phyloP scores from a whole-genome alignment of 306 rosid species.

The Neltuma alba region DNA sequence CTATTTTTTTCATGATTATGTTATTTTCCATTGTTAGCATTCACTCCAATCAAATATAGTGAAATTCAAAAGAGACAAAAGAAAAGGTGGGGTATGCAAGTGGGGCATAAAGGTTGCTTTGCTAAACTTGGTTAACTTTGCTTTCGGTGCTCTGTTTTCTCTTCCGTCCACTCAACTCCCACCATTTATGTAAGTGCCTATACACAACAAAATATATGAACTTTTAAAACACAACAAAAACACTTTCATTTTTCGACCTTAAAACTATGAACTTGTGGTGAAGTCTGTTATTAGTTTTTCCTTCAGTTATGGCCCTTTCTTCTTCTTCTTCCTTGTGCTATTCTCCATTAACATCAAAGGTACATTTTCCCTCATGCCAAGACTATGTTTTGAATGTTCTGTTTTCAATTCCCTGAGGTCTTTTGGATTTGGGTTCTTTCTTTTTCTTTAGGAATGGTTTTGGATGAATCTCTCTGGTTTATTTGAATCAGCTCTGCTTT shows the following conservation, averaged over 20 bases:
- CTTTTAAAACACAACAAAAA: background rate
- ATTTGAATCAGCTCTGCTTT: background rate
- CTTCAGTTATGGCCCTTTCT: constrained; percentile 56
- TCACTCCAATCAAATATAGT: background rate
- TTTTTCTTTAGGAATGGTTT: background rate
- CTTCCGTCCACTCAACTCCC: constrained; percentile 14
- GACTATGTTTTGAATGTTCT: background rate
- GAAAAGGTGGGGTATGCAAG: background rate
- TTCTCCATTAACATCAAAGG: constrained; percentile 65
- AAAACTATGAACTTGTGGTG: background rate
- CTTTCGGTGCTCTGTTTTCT: background rate
- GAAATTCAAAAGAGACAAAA: background rate
- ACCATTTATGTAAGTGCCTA: background rate
- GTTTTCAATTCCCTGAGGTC: background rate
- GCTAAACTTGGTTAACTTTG: constrained; percentile 3
- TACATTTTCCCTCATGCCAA: background rate
- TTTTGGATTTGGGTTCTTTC: background rate
- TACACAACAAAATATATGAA: background rate
- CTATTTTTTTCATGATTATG: background rate
- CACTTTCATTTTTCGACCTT: background rate
- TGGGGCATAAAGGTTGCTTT: background rate
- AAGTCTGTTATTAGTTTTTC: background rate
- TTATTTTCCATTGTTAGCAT: background rate
- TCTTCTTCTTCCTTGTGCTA: constrained; percentile 47
- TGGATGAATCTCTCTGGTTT: background rate